These are phyloP conservation scores for Rhododendron mucronatum DNA, from an alignment of 148 eudicot genomes.

Conservation along the genomic window DNA sequence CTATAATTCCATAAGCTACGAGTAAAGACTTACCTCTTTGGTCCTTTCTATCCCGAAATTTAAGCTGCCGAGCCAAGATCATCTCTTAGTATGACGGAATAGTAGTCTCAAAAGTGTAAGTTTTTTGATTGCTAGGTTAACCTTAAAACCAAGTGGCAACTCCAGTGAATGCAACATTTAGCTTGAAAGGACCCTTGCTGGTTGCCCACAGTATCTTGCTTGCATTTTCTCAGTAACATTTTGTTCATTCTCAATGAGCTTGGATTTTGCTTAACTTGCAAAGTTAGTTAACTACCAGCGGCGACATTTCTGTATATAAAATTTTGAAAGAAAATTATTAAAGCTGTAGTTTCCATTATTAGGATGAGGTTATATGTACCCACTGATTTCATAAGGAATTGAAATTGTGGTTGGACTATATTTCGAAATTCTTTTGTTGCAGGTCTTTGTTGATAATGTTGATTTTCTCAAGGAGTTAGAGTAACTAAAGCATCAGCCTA, in stretches of 20 bases:
- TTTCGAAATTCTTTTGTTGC: slow-evolving; percentile 14
- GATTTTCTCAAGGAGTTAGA: slow-evolving; percentile 77
- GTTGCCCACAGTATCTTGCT: background rate
- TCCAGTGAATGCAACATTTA: background rate
- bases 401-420: background rate
- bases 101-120: background rate
- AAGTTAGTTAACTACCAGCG: background rate
- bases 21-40: background rate
- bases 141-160: background rate
- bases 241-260: background rate
- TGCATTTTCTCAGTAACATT: background rate
- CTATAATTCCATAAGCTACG: background rate
- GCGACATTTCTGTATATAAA: background rate
- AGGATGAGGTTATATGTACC: background rate
- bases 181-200: background rate
- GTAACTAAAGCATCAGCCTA: slow-evolving; percentile 19
- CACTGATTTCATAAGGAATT: background rate
- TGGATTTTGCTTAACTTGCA: background rate
- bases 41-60: background rate
- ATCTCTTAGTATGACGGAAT: background rate
- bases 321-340: background rate
- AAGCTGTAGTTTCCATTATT: background rate
- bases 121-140: background rate
- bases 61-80: background rate
- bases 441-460: slow-evolving; percentile 82